Evolutionary conservation across 148 eudicot species (phyloP).

Genomic region (Beta vulgaris): DNA sequence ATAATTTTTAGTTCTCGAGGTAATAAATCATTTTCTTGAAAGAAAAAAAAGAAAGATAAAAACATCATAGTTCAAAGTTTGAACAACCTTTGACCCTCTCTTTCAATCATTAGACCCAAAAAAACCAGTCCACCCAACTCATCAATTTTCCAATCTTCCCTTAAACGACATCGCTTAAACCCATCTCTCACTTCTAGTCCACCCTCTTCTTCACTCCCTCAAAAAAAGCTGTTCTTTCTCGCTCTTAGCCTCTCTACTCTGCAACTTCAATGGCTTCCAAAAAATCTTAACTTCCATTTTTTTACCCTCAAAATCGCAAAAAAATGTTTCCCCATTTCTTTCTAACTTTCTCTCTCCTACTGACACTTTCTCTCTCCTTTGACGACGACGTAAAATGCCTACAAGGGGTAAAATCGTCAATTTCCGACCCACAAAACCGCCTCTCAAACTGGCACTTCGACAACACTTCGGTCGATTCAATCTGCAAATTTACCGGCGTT

Average conservation of each 20-base stretch:
- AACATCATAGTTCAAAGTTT: not conserved
- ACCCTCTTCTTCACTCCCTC: not conserved
- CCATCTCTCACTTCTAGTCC: not conserved
- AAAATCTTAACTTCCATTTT: not conserved
- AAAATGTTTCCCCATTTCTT: not conserved
- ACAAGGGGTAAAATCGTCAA: conserved; percentile 48
- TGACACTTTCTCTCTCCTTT: conserved; percentile 12
- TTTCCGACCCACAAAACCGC: conserved; percentile 36
- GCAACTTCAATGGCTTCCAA: conserved; percentile 23
- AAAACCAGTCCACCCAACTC: not conserved
- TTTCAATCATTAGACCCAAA: conserved; percentile 10
- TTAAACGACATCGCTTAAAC: conserved; percentile 17
- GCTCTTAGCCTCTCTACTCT: not conserved
- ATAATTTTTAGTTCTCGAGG: too few relatives aligned
- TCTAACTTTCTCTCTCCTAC: not conserved
- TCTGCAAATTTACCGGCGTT: conserved; percentile 60
- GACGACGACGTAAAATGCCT: conserved; percentile 71
- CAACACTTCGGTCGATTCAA: conserved; percentile 43
- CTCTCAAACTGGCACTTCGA: conserved; percentile 52
- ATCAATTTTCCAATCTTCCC: not conserved
- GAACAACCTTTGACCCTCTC: conserved; percentile 12
- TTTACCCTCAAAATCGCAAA: not conserved
- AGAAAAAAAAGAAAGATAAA: not conserved
- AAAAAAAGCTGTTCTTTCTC: not conserved
- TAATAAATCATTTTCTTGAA: too few relatives aligned